Evolutionary conservation across 179 eudicot species (phyloP), one percentile per base, ranked within the genome.

Genomic region (Silene vulgaris): DNA sequence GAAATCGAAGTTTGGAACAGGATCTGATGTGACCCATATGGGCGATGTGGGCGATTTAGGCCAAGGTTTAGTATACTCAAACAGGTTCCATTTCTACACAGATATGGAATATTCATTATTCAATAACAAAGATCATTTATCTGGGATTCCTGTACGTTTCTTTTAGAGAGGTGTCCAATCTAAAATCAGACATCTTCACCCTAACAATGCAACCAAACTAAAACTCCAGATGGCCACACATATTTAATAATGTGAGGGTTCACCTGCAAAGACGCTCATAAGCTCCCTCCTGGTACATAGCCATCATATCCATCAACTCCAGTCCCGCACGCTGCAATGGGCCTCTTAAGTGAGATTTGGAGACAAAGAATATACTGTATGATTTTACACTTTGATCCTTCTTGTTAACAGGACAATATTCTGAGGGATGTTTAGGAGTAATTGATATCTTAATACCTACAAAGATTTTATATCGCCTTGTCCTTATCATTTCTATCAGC

Each of bases 271-370:
- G 80, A 74, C 99, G 99, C 74, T 95, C 99, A 87, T 95, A 92
- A 17, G 99, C 97, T 75, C 99, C 99, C 84, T 95, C 99, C 84
- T 92, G 99, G 82, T 95, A 89, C 80, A 92, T 94, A 75, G 99
- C 96, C 99, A 95, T 95, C 97, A 95, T 92, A 82, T 95, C 99
- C 99, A 95, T 95, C 80, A 95, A 87, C 84, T 95, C 99, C 85
- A 95, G 74, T 80, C 99, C 99, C 82, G 97, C 97, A 77, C 97
- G 95, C 99, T 92, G 97, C 81, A 77, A 75, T 72, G 71, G 28
- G 63, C 73, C 61, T 59, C 77, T 63, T 52, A 30, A 66, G 76
- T 84, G 68, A 89, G 59, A 69, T 71, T 69, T 20, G 37, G 57
- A 75, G 28, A 23, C 2, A 48, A 43, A 63, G 3, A 28, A 35